Conservation (phyloP, 352 stramenopile genomes). For the Plasmopara viticola region DNA sequence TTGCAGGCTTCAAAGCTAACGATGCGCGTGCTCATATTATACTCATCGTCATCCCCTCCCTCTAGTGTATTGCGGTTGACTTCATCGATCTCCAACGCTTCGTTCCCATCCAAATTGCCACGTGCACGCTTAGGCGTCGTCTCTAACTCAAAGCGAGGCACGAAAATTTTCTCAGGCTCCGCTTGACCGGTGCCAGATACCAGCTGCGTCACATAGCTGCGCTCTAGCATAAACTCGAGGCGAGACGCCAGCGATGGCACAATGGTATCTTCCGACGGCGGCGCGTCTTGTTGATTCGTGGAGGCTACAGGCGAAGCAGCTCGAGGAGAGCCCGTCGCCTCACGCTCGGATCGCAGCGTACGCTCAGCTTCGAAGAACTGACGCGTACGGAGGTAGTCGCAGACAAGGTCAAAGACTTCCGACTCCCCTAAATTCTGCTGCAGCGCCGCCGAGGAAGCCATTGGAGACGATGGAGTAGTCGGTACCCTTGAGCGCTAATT, state of each 20-base stretch:
- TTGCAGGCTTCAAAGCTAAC: slow-evolving; percentile 80
- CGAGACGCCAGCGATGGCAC: slow-evolving; percentile 44
- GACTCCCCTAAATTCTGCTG: slow-evolving; percentile 78
- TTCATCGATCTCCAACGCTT: slow-evolving; percentile 39
- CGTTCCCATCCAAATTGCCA: slow-evolving; percentile 71
- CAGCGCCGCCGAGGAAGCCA: slow-evolving; percentile 51
- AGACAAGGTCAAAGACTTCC: slow-evolving; percentile 85
- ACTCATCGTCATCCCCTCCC: slow-evolving; percentile 36
- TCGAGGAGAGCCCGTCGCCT: slow-evolving; percentile 12
- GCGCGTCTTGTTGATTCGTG: slow-evolving; percentile 30
- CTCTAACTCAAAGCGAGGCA: slow-evolving; percentile 62
- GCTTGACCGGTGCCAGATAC: slow-evolving; percentile 57
- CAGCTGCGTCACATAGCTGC: slow-evolving; percentile 79
- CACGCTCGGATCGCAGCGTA: slow-evolving; percentile 63
- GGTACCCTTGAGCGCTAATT: too few relatives aligned
- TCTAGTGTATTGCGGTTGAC: slow-evolving; percentile 29
- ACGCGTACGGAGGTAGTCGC: slow-evolving; percentile 80
- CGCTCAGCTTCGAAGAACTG: slow-evolving; percentile 83
- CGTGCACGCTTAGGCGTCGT: slow-evolving; percentile 38
- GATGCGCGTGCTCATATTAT: slow-evolving; percentile 67
- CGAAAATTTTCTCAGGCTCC: slow-evolving; percentile 72
- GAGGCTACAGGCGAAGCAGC: slow-evolving; percentile 23
- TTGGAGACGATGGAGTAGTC: slow-evolving; percentile 1
- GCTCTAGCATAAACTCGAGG: slow-evolving; percentile 75
- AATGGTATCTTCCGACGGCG: slow-evolving; percentile 5